Conservation (phyloP, 139 green algal genomes). For the Prasinococcaceae sp. region DNA sequence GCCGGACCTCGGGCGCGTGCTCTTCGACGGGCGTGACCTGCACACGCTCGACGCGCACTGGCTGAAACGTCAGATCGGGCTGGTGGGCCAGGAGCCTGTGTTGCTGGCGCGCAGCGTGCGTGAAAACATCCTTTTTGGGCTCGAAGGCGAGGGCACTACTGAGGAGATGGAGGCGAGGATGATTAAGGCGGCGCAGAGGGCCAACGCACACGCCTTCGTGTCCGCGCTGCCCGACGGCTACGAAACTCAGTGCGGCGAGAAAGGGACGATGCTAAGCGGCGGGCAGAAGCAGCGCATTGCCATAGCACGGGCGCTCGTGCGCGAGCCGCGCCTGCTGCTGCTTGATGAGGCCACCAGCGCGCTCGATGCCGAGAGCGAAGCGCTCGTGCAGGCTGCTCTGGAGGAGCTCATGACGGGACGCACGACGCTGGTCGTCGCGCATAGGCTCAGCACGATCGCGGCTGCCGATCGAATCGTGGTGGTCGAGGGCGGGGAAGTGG, state of each 20-base stretch:
- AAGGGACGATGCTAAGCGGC: constrained; percentile 70
- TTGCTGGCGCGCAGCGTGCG: constrained; percentile 63
- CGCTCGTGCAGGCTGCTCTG: constrained; percentile 39
- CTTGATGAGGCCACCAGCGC: constrained; percentile 47
- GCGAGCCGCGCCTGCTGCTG: constrained; percentile 41
- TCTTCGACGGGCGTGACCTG: too few relatives aligned
- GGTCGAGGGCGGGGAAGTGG: constrained; percentile 18
- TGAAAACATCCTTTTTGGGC: constrained; percentile 73
- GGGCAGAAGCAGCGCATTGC: constrained; percentile 77
- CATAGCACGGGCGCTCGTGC: constrained; percentile 56
- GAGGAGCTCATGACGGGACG: constrained; percentile 30
- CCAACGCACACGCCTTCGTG: constrained; percentile 59
- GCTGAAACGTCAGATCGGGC: too few relatives aligned
- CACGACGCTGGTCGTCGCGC: constrained; percentile 26
- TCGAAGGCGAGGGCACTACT: neutral
- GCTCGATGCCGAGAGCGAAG: constrained; percentile 52
- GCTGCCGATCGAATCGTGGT: constrained; percentile 24
- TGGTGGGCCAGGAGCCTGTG: constrained; percentile 61
- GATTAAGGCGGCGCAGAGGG: constrained; percentile 35
- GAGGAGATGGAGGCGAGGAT: constrained; percentile 31
- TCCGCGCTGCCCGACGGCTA: constrained; percentile 26
- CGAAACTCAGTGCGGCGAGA: constrained; percentile 49
- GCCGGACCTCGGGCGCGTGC: too few relatives aligned
- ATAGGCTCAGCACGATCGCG: constrained; percentile 21
- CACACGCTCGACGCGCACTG: too few relatives aligned